Conservation (phyloP, 2,329 filamentous ascomycete species). For the Thelonectria rubi region DNA sequence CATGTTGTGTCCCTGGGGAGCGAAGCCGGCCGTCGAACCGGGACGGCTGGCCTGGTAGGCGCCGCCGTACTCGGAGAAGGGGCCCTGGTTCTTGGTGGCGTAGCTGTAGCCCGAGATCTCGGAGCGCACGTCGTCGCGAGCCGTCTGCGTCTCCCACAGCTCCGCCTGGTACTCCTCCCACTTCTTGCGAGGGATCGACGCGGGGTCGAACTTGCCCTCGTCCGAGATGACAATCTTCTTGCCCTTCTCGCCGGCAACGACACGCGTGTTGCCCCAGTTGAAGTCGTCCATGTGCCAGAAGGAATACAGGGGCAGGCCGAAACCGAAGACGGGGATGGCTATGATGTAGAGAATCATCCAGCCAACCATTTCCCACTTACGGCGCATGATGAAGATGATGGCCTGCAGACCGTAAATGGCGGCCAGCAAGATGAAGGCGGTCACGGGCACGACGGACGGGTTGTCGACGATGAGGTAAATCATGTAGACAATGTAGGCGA, state of each 20-base stretch:
- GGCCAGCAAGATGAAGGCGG: conserved; percentile 87
- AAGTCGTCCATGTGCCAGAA: conserved; percentile 99
- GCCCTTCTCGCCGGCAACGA: conserved; percentile 93
- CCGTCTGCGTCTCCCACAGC: conserved; percentile 92
- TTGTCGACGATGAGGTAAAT: conserved; percentile 76
- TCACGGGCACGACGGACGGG: conserved; percentile 76
- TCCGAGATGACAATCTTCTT: conserved; percentile 93
- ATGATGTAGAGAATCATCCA: conserved; percentile 98
- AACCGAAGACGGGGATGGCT: conserved; percentile 90
- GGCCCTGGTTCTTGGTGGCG: conserved; percentile 80
- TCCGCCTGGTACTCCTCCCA: conserved; percentile 99
- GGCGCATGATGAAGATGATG: conserved; percentile 93
- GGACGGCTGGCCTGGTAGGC: conserved; percentile 68
- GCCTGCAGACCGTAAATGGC: conserved; percentile 98
- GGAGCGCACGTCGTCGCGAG: conserved; percentile 82
- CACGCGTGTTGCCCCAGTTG: conserved; percentile 98
- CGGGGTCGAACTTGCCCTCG: conserved; percentile 96
- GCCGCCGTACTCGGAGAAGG: conserved; percentile 76
- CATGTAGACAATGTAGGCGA: conserved; percentile 90
- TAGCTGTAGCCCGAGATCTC: conserved; percentile 96
- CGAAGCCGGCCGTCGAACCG: conserved; percentile 61
- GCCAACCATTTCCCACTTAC: conserved; percentile 99
- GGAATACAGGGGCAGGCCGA: conserved; percentile 88
- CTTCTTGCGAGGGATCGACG: conserved; percentile 93
- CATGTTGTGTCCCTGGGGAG: conserved; percentile 53